A percentile compares a stretch with the other conserved stretches of the same genome.
These are phyloP conservation scores for Botrytis galanthina DNA, from an alignment of 2,329 filamentous ascomycete genomes.

Conservation along the genomic window DNA sequence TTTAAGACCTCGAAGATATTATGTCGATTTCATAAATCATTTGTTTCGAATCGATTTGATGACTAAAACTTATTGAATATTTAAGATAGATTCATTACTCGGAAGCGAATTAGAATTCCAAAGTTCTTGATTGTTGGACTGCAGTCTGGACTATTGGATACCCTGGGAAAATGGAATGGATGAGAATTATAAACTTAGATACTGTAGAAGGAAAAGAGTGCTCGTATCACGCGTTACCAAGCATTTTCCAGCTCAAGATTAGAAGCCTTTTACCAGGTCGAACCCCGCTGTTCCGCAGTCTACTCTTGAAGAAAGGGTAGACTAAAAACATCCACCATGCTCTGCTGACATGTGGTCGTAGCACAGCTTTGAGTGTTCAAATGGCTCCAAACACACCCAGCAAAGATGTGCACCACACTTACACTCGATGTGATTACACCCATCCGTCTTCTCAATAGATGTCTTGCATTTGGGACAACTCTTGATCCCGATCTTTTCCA, in stretches of 20 bases:
- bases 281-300: neutral
- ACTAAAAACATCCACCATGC: conserved; percentile 13
- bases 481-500: conserved; percentile 41
- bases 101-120: neutral
- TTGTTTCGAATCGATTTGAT: neutral
- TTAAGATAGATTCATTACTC: neutral
- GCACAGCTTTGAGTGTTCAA: conserved; percentile 30
- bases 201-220: neutral
- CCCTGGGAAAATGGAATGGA: neutral
- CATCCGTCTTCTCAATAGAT: conserved; percentile 36
- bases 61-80: neutral
- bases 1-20: neutral
- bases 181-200: neutral
- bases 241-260: neutral
- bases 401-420: conserved; percentile 47
- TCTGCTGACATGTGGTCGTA: conserved; percentile 32
- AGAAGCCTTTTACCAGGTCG: no score
- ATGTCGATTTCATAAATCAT: neutral
- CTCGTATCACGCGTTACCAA: neutral
- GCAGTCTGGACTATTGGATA: neutral
- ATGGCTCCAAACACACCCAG: conserved; percentile 46
- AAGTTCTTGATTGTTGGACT: neutral
- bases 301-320: neutral
- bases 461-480: conserved; percentile 41
- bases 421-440: conserved; percentile 50